phyloP scores from a whole-genome alignment of 2,329 filamentous ascomycete genomes.

The Phyllosticta citriasiana region DNA sequence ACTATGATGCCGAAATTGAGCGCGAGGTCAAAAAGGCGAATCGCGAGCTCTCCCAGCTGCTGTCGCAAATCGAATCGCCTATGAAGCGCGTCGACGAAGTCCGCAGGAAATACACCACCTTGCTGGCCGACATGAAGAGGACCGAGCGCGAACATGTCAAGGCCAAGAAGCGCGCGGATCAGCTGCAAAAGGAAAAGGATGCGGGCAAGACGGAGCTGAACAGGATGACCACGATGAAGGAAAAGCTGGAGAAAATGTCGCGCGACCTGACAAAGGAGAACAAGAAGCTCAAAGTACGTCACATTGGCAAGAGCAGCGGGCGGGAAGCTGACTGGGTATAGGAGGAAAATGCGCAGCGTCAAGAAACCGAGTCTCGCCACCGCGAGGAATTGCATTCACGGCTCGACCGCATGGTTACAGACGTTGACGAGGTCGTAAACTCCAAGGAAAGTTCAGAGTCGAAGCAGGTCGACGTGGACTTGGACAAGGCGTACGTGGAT shows the following conservation, averaged over 20 bases:
- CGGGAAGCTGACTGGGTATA: slow-evolving; percentile 23
- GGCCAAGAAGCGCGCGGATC: slow-evolving; percentile 90
- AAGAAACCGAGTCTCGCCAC: slow-evolving; percentile 75
- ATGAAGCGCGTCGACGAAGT: slow-evolving; percentile 85
- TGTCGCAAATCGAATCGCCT: slow-evolving; percentile 80
- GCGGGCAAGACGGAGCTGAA: slow-evolving; percentile 76
- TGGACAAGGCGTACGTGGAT: slow-evolving; percentile 70
- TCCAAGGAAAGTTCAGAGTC: slow-evolving; percentile 63
- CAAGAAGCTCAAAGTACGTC: slow-evolving; percentile 84
- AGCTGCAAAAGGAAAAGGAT: slow-evolving; percentile 94
- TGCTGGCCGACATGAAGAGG: slow-evolving; percentile 90
- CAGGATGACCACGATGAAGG: slow-evolving; percentile 83
- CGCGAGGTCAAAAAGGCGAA: slow-evolving; percentile 91
- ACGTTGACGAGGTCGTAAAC: slow-evolving; percentile 80
- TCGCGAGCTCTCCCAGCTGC: slow-evolving; percentile 76
- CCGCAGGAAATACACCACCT: slow-evolving; percentile 81
- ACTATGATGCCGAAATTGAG: slow-evolving; percentile 93
- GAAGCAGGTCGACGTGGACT: slow-evolving; percentile 71
- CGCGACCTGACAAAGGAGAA: slow-evolving; percentile 93
- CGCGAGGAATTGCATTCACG: slow-evolving; percentile 77
- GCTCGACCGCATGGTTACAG: slow-evolving; percentile 67
- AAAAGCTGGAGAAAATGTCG: slow-evolving; percentile 94
- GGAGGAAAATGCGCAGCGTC: slow-evolving; percentile 81
- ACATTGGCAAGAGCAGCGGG: background rate
- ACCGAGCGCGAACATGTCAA: slow-evolving; percentile 89